Evolutionary conservation across 176 grass and related monocot species (phyloP).

Genomic region (Musa troglodytarum): DNA sequence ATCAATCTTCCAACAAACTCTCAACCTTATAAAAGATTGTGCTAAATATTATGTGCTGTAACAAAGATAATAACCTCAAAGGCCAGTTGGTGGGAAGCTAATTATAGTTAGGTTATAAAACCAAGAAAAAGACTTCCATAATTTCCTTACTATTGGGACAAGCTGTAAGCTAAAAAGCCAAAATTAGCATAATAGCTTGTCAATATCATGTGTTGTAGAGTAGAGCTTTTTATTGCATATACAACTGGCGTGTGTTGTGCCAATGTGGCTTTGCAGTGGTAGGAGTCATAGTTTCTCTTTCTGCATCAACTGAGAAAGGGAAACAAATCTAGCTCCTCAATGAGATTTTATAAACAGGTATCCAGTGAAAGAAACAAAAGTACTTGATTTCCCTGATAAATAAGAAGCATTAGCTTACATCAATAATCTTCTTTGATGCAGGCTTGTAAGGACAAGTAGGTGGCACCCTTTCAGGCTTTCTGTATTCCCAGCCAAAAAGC

Average conservation of each 20-base stretch:
- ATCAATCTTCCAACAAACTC: not conserved
- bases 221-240: not conserved
- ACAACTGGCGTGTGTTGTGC: not conserved
- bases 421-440: conserved; percentile 31
- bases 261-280: not conserved
- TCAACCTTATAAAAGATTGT: not conserved
- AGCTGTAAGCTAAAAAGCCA: not conserved
- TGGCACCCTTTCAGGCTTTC: conserved; percentile 62
- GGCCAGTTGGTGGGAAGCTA: not conserved
- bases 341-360: not conserved
- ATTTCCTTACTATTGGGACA: not conserved
- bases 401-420: conserved; percentile 13
- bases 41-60: not conserved
- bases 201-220: not conserved
- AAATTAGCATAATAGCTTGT: not conserved
- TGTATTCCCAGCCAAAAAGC: conserved; percentile 92
- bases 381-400: conserved; percentile 6
- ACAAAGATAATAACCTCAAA: not conserved
- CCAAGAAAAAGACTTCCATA: no score
- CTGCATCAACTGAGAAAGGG: no score
- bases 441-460: conserved; percentile 88
- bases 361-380: not conserved
- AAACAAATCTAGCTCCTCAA: not conserved
- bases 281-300: not conserved
- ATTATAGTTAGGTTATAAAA: not conserved